Percentiles rank a stretch among this genome's conserved stretches.
phyloP scores from a whole-genome alignment of 192 early-diverging fungal species.

The Rhizophlyctis rosea region DNA sequence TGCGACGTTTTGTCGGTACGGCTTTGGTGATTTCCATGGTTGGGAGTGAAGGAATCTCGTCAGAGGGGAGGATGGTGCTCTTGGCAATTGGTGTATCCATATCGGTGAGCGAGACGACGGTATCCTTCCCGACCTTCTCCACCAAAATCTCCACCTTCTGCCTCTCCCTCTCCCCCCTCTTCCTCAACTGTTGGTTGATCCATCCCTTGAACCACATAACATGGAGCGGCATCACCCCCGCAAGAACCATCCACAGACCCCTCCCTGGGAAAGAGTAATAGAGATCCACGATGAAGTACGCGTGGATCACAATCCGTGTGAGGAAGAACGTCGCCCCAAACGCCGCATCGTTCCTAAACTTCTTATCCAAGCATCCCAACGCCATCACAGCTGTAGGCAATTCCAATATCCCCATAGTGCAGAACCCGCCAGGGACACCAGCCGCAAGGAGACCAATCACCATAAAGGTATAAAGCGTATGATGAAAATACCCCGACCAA shows the following conservation, averaged over 20 bases:
- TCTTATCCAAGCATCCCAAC: constrained; percentile 44
- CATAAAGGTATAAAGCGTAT: constrained; percentile 50
- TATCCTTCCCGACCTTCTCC: no score
- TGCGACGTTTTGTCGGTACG: no score
- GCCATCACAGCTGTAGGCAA: constrained; percentile 58
- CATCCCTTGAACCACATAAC: constrained; percentile 34
- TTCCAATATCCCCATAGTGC: constrained; percentile 52
- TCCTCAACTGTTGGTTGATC: constrained; percentile 33
- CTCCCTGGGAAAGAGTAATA: constrained; percentile 18
- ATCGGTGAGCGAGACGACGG: no score
- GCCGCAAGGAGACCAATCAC: constrained; percentile 43
- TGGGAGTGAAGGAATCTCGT: no score
- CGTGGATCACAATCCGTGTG: constrained; percentile 58
- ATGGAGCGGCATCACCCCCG: constrained; percentile 26
- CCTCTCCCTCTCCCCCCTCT: no score
- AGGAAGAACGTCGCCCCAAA: constrained; percentile 53
- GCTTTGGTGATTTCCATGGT: no score
- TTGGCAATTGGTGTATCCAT: no score
- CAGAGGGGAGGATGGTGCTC: no score
- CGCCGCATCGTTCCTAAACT: constrained; percentile 46
- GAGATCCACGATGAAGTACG: constrained; percentile 34
- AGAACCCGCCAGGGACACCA: constrained; percentile 45
- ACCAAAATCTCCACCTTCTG: no score
- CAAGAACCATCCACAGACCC: constrained; percentile 4
- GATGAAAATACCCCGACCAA: constrained; percentile 63